Percentiles rank a stretch among this genome's conserved stretches.
Conservation (phyloP, 2,329 filamentous ascomycete genomes). For the Epichloe baconii region DNA sequence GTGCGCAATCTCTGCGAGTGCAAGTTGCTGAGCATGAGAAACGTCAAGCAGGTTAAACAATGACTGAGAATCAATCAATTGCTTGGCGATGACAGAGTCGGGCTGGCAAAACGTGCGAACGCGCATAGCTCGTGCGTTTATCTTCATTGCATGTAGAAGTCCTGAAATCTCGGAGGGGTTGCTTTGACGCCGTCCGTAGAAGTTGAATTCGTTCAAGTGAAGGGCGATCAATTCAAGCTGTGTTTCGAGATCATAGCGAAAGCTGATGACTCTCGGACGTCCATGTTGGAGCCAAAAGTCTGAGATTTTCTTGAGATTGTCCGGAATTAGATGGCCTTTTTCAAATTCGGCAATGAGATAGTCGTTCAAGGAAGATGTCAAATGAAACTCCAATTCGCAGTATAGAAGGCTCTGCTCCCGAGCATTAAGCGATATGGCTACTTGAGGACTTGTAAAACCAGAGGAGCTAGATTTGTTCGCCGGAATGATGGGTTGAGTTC, state of each 20-base stretch:
- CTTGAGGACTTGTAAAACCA: constrained; percentile 10
- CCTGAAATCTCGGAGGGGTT: constrained; percentile 30
- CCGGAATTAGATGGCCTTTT: constrained; percentile 38
- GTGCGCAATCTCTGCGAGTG: constrained; percentile 35
- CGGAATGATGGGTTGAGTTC: constrained; percentile 19
- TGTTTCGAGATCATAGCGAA: constrained; percentile 47
- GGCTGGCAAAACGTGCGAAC: constrained; percentile 45
- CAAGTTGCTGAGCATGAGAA: constrained; percentile 28
- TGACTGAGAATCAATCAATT: constrained; percentile 39
- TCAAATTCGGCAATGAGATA: constrained; percentile 41
- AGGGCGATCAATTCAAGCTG: constrained; percentile 41
- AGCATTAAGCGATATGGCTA: constrained; percentile 37
- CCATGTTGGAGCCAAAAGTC: constrained; percentile 40
- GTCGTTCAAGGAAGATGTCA: constrained; percentile 36
- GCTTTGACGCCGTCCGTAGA: constrained; percentile 35
- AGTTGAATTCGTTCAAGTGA: constrained; percentile 39
- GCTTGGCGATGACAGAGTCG: constrained; percentile 44
- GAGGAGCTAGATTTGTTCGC: background rate
- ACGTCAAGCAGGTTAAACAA: constrained; percentile 37
- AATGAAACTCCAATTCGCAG: constrained; percentile 43
- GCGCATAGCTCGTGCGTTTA: constrained; percentile 38
- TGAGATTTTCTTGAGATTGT: constrained; percentile 36
- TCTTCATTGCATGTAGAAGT: constrained; percentile 38
- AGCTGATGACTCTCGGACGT: constrained; percentile 40
- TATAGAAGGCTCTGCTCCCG: constrained; percentile 46